These are phyloP conservation scores for Pythium insidiosum DNA, from an alignment of 352 stramenopile species.

Conservation along the genomic window DNA sequence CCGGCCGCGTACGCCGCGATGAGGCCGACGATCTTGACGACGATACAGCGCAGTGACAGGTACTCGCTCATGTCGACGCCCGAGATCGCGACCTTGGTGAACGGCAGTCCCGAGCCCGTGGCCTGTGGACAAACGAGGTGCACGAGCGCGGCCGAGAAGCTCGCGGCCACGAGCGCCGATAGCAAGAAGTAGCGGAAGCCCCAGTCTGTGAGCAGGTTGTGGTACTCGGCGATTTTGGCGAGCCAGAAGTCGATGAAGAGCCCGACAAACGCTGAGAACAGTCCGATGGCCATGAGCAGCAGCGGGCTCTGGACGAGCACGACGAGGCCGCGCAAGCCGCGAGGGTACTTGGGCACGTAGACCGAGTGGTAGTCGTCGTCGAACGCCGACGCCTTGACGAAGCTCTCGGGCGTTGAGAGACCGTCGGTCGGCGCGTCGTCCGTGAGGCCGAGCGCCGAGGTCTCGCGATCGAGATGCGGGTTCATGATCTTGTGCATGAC, in stretches of 20 bases:
- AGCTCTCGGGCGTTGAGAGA: conserved; percentile 1
- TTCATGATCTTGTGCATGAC: conserved; percentile 77
- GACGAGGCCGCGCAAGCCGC: conserved; percentile 43
- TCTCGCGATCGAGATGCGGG: conserved; percentile 51
- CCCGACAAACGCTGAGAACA: conserved; percentile 59
- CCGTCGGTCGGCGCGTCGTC: conserved; percentile 4
- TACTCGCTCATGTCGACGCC: conserved; percentile 75
- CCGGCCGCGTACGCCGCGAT: conserved; percentile 50
- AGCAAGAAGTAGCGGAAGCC: conserved; percentile 53
- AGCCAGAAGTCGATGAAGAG: conserved; percentile 59
- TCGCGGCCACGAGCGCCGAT: conserved; percentile 37
- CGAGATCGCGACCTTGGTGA: conserved; percentile 80
- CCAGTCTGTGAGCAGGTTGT: conserved; percentile 39
- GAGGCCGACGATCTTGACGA: conserved; percentile 67
- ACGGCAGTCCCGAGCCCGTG: conserved; percentile 63
- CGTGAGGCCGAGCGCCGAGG: conserved; percentile 1
- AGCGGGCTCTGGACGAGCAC: conserved; percentile 67
- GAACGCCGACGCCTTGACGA: conserved; percentile 51
- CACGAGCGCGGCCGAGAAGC: conserved; percentile 40
- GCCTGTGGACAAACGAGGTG: conserved; percentile 62
- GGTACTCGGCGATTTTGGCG: conserved; percentile 51
- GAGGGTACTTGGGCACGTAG: conserved; percentile 61
- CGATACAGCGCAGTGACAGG: conserved; percentile 55
- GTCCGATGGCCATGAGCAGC: conserved; percentile 51
- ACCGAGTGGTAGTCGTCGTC: conserved; percentile 68